These are phyloP conservation scores for Cenchrus purpureus DNA, from an alignment of 176 grass and related monocot species.

Conservation along the genomic window DNA sequence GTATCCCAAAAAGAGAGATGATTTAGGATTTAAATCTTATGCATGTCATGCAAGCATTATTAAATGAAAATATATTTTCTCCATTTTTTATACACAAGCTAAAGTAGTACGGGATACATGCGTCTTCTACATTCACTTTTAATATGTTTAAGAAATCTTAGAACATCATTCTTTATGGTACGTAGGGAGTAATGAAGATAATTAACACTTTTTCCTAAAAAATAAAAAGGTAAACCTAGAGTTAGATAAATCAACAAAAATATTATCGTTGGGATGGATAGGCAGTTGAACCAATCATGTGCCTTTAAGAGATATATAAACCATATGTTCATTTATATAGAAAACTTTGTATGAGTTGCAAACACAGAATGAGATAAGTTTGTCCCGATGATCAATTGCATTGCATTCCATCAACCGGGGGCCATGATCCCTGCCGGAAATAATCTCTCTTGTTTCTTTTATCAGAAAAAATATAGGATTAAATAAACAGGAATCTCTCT, in stretches of 20 bases:
- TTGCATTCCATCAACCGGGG: neutral
- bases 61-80: neutral
- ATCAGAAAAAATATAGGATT: neutral
- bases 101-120: too few species aligned
- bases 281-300: neutral
- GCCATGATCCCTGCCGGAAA: neutral
- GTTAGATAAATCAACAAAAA: neutral
- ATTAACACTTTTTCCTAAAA: neutral
- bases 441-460: neutral
- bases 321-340: neutral
- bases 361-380: neutral
- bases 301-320: neutral
- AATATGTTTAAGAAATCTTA: too few species aligned
- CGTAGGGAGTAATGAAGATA: neutral
- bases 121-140: too few species aligned
- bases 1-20: too few species aligned
- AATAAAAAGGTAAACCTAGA: neutral
- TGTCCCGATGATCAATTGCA: neutral
- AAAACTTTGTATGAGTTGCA: neutral
- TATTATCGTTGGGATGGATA: neutral
- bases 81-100: too few species aligned
- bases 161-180: too few species aligned
- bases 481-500: slow-evolving; percentile 1
- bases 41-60: too few species aligned
- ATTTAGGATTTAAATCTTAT: too few species aligned